Evolutionary conservation across 306 rosid species (phyloP), one percentile per base, ranked within the genome.

Genomic region (Neltuma alba): DNA sequence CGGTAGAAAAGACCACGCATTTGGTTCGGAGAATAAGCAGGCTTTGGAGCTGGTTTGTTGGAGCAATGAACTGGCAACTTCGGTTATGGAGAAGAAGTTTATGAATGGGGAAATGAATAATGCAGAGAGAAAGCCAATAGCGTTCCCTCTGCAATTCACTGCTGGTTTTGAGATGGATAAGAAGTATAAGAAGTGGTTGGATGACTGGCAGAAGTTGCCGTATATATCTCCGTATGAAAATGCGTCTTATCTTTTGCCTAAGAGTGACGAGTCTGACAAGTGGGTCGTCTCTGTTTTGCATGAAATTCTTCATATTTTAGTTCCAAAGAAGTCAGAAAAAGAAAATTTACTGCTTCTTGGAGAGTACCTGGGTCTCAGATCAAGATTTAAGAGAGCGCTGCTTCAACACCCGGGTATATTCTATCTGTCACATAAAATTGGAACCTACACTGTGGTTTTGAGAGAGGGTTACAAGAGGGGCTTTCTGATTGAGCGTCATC

Each of bases 391-490:
- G 89, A 79, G 90, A 80, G 97, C 93, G 11, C 33, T 92, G 70
- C 86, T 87, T 83, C 83, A 85, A 47, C 97, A 92, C 33, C 97
- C 98, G 0, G 97, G 97, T 34, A 91, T 94, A 57, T 91, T 92
- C 74, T 92, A 94, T 75, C 6, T 91, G 76, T 94, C 97, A 5
- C 88, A 82, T 78, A 94, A 94, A 86, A 80, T 68, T 80, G 89
- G 91, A 40, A 87, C 93, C 7, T 81, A 86, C 73, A 94, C 97
- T 0, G 91, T 88, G 81, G 90, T 94, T 77, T 80, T 94, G 74
- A 87, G 82, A 50, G 97, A 94, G 27, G 97, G 92, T 36, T 94
- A 91, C 77, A 92, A 87, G 85, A 92, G 97, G 82, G 97, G 97
- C 48, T 71, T 83, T n/a, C 80, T 89, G 47, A 25, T 84, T n/a